Conservation (phyloP, 768 basidiomycete genomes). For the Naganishia antarctica region DNA sequence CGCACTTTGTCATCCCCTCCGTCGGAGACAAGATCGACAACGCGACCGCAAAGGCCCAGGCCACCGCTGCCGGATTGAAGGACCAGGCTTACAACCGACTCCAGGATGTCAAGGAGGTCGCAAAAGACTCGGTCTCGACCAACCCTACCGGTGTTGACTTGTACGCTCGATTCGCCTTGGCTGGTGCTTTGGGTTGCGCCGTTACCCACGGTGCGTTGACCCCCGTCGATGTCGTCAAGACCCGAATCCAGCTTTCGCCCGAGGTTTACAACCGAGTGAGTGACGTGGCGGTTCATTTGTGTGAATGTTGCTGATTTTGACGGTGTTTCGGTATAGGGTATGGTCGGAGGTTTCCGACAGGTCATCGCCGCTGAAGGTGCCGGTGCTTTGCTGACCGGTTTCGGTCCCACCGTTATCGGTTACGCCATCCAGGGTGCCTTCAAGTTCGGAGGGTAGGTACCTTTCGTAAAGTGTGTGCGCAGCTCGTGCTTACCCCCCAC, state of each 20-base stretch:
- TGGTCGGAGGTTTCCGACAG: constrained; percentile 73
- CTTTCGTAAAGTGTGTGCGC: background rate
- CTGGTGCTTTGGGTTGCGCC: constrained; percentile 50
- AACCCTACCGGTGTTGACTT: constrained; percentile 47
- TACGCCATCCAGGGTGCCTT: constrained; percentile 95
- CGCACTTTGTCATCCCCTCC: constrained; percentile 44
- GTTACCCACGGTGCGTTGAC: constrained; percentile 50
- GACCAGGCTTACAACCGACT: constrained; percentile 40
- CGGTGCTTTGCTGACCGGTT: constrained; percentile 85
- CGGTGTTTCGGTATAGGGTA: constrained; percentile 53
- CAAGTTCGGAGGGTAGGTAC: constrained; percentile 79
- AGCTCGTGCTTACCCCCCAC: background rate
- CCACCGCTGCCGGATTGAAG: constrained; percentile 36
- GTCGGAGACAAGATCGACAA: constrained; percentile 49
- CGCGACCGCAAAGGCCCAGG: constrained; percentile 41
- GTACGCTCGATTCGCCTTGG: constrained; percentile 49
- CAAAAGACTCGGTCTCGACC: constrained; percentile 40
- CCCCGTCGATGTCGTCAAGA: constrained; percentile 87
- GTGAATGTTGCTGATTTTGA: background rate
- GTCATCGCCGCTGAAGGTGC: constrained; percentile 85
- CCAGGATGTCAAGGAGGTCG: constrained; percentile 46
- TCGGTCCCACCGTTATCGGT: constrained; percentile 87
- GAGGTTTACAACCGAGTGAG: constrained; percentile 50
- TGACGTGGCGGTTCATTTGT: background rate
- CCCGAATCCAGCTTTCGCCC: constrained; percentile 88